Evolutionary conservation across 129 eudicot species (phyloP).

Genomic region (Heracleum sosnowskyi): DNA sequence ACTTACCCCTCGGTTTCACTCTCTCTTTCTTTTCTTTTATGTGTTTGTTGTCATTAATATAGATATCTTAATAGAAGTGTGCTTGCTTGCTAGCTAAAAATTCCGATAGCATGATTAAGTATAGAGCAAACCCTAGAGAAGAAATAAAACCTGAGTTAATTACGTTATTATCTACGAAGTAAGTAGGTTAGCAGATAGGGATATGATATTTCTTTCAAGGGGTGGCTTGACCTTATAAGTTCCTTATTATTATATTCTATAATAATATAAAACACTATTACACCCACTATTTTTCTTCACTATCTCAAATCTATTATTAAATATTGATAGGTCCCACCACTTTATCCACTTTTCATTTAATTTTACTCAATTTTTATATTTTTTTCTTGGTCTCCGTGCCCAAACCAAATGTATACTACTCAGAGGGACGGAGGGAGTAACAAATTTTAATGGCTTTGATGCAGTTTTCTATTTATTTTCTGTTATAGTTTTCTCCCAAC

Average conservation of each 20-base stretch:
- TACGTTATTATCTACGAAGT: background rate
- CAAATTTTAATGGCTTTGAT: background rate
- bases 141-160: background rate
- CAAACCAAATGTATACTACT: too few relatives aligned
- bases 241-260: too few relatives aligned
- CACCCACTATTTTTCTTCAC: too few relatives aligned
- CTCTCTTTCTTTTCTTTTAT: constrained; percentile 6
- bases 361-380: too few relatives aligned
- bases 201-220: background rate
- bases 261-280: too few relatives aligned
- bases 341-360: too few relatives aligned
- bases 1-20: constrained; percentile 7
- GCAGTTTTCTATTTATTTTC: background rate
- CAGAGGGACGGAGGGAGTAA: too few relatives aligned
- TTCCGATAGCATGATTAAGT: background rate
- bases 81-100: background rate
- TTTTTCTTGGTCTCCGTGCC: too few relatives aligned
- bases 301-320: too few relatives aligned
- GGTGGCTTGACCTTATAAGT: background rate
- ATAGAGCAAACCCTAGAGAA: background rate
- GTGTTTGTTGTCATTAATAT: background rate
- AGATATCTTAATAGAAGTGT: background rate
- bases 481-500: background rate
- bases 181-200: background rate
- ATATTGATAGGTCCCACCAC: too few relatives aligned